phyloP scores from a whole-genome alignment of 2,329 filamentous ascomycete genomes.

The Aureobasidium musti region DNA sequence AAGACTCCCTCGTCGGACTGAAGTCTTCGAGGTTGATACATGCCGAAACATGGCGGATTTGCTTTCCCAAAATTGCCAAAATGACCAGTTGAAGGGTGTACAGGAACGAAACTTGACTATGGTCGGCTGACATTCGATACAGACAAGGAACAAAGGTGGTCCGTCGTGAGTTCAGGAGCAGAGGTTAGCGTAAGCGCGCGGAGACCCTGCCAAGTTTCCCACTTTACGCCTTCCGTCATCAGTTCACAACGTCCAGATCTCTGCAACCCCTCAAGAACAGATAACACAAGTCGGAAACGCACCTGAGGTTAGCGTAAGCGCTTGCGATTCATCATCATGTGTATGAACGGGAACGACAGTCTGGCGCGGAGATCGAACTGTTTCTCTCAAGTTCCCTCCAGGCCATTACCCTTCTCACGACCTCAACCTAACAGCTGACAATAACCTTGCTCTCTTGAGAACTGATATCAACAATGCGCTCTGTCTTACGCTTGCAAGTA shows the following conservation, averaged over 20 bases:
- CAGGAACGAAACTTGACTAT: not conserved
- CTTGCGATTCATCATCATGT: not conserved
- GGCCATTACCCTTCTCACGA: not conserved
- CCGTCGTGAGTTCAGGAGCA: not conserved
- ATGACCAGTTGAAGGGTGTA: not conserved
- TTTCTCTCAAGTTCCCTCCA: not conserved
- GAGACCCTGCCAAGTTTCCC: constrained; percentile 8
- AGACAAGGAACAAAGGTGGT: not conserved
- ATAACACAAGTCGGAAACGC: not conserved
- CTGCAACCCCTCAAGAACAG: not conserved
- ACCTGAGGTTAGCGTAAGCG: not conserved
- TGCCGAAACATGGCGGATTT: not conserved
- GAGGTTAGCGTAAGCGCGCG: constrained; percentile 24
- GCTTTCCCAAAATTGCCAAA: constrained; percentile 1
- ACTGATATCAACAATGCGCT: not conserved
- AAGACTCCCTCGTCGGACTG: not conserved
- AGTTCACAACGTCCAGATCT: not conserved
- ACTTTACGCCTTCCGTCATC: not conserved
- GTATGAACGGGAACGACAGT: not conserved
- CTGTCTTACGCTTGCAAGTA: not conserved
- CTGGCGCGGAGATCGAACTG: not conserved
- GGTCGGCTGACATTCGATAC: not conserved
- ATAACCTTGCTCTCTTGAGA: not conserved
- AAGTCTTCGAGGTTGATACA: constrained; percentile 2
- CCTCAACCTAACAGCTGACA: not conserved